Evolutionary conservation across 176 grass and related monocot genomes (phyloP), one percentile per base, ranked within the genome.

Genomic region (Aegilops longissima): DNA sequence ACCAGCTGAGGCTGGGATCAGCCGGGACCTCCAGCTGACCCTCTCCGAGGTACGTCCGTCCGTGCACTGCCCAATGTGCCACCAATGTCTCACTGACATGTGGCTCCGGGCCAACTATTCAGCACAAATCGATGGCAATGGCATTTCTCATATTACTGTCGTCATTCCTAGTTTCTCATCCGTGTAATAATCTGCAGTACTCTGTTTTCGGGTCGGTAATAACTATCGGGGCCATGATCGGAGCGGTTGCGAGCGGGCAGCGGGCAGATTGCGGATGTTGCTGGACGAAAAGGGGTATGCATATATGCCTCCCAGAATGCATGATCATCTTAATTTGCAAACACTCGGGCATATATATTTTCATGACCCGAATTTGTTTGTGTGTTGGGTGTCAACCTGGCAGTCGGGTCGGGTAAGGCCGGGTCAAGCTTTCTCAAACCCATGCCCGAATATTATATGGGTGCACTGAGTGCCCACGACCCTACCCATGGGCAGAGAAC

Each of bases 181-280:
- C 24, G 6, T 76, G 39, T 35, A 14, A 75, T 34, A 5, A 8
- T 21, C 38, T 40, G 81, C 86, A 94, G 92, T 94, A 80, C 64
- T 94, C 89, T 2, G 66, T 89, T 77, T 94, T 94, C 14, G 89
- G 89, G 49, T 91, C 89, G 8, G 74, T 94, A 77, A 25, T 94
- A 56, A 91, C 92, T 25, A 40, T 91, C 44, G 92, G 92, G 23
- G 92, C 74, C 25, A 86, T 91, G 86, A 33, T 89, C 79, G 92
- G 92, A 66, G 92, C 92, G 17, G 75, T 89, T 24, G 36, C 29
- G 10, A 94, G 89, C 68, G 92, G 92, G 39, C 80, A 94, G 89
- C 68, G 92, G 92, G 39, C 80, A 25, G 67, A 74, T 91, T 70
- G 61, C 92, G 9, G 89, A 94, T 70, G 47, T 84, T 67, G 52